Evolutionary conservation across 805 yeast species (phyloP).

Genomic region (Metschnikowia cerradonensis): DNA sequence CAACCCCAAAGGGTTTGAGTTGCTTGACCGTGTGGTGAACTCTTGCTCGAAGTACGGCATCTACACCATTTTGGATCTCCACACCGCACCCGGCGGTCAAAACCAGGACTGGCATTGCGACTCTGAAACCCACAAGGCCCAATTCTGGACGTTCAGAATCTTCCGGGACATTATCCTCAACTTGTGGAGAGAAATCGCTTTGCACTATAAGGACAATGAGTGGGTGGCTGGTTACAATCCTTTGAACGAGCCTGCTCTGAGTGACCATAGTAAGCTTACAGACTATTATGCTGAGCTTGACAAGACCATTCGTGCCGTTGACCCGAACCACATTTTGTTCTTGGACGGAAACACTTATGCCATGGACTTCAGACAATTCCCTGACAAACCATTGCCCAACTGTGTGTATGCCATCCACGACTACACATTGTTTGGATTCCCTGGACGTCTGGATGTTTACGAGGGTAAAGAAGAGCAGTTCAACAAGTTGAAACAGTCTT

Average conservation of each 20-base stretch:
- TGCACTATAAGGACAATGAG: slow-evolving; percentile 41
- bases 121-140: slow-evolving; percentile 42
- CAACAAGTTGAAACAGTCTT: slow-evolving; percentile 34
- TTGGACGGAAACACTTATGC: slow-evolving; percentile 51
- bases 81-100: slow-evolving; percentile 51
- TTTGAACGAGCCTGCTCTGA: slow-evolving; percentile 49
- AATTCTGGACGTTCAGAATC: slow-evolving; percentile 48
- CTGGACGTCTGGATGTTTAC: slow-evolving; percentile 32
- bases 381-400: slow-evolving; percentile 36
- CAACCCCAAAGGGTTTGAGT: slow-evolving; percentile 43
- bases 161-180: slow-evolving; percentile 45
- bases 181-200: slow-evolving; percentile 44
- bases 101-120: slow-evolving; percentile 55
- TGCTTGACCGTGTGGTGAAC: slow-evolving; percentile 41
- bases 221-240: slow-evolving; percentile 57
- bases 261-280: slow-evolving; percentile 39
- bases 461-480: slow-evolving; percentile 33
- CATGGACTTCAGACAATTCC: slow-evolving; percentile 47
- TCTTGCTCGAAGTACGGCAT: slow-evolving; percentile 45
- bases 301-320: slow-evolving; percentile 39
- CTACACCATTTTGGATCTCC: slow-evolving; percentile 47
- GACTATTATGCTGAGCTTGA: slow-evolving; percentile 37
- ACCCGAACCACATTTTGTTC: slow-evolving; percentile 46
- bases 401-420: slow-evolving; percentile 51
- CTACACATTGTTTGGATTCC: slow-evolving; percentile 45